phyloP scores from a whole-genome alignment of 2,329 filamentous ascomycete genomes.

The Monosporascus sp. region DNA sequence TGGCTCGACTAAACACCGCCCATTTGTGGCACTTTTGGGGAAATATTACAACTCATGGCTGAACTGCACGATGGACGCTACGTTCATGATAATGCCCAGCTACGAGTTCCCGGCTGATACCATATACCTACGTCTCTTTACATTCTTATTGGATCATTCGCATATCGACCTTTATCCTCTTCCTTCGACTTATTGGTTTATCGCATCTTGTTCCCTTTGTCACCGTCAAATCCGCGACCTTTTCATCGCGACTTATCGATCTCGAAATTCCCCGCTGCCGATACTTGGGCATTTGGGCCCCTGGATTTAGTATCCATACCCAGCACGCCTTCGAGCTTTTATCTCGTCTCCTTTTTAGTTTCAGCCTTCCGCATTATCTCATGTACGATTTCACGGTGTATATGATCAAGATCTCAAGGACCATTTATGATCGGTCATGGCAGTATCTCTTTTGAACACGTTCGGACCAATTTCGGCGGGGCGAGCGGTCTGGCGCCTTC shows the following conservation, averaged over 20 bases:
- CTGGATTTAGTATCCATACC: neutral
- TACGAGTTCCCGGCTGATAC: neutral
- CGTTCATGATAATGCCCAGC: neutral
- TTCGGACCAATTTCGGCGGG: neutral
- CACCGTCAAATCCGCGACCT: neutral
- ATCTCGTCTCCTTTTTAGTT: neutral
- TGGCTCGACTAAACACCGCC: neutral
- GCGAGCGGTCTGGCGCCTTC: neutral
- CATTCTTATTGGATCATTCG: neutral
- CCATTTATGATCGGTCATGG: neutral
- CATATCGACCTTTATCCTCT: neutral
- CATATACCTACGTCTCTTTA: neutral
- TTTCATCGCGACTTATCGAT: neutral
- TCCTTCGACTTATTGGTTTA: neutral
- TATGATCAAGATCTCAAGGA: neutral
- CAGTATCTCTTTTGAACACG: neutral
- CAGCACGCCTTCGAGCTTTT: neutral
- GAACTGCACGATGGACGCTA: neutral
- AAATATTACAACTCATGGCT: neutral
- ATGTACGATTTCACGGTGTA: neutral
- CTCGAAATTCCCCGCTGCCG: neutral
- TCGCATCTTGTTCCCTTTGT: neutral
- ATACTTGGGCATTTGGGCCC: neutral
- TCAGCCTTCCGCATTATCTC: neutral
- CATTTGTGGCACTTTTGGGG: neutral